phyloP scores from a whole-genome alignment of 495 filamentous ascomycete genomes.

The Annulohypoxylon maeteangense region DNA sequence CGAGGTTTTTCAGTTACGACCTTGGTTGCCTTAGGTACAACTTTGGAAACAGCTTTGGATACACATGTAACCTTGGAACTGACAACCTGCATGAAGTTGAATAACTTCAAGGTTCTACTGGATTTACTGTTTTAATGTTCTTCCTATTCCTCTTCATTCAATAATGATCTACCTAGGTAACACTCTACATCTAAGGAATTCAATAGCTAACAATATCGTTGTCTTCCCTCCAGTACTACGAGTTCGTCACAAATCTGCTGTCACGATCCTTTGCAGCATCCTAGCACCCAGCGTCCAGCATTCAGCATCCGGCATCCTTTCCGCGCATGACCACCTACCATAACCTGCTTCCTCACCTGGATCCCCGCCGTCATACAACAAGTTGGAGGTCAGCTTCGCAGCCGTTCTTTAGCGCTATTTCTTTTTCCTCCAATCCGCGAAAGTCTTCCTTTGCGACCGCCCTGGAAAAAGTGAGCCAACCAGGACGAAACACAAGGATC shows the following conservation, averaged over 20 bases:
- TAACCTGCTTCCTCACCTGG: not conserved
- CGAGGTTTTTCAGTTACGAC: not conserved
- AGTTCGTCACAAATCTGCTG: not conserved
- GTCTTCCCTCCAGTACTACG: not conserved
- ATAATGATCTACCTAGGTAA: not conserved
- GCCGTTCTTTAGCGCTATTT: conserved; percentile 34
- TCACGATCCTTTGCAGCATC: conserved; percentile 1
- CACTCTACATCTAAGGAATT: not conserved
- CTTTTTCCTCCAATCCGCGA: conserved; percentile 34
- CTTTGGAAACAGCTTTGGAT: not conserved
- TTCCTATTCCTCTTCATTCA: not conserved
- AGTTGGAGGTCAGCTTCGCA: conserved; percentile 44
- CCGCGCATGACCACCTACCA: conserved; percentile 34
- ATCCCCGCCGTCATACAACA: not conserved
- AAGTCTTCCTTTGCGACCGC: conserved; percentile 26
- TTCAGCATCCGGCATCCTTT: conserved; percentile 5
- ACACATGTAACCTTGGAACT: not conserved
- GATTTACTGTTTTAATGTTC: not conserved
- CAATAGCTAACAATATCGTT: not conserved
- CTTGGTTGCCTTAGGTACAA: not conserved
- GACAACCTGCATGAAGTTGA: not conserved
- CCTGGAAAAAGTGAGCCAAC: conserved; percentile 31
- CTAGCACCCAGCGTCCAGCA: not conserved
- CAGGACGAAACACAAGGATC: conserved; percentile 43
- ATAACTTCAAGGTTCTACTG: not conserved